A percentile compares a stretch with the other conserved stretches of the same genome.
Evolutionary conservation across 2,329 filamentous ascomycete genomes (phyloP).

Genomic region (Macrophomina pseudophaseolina): DNA sequence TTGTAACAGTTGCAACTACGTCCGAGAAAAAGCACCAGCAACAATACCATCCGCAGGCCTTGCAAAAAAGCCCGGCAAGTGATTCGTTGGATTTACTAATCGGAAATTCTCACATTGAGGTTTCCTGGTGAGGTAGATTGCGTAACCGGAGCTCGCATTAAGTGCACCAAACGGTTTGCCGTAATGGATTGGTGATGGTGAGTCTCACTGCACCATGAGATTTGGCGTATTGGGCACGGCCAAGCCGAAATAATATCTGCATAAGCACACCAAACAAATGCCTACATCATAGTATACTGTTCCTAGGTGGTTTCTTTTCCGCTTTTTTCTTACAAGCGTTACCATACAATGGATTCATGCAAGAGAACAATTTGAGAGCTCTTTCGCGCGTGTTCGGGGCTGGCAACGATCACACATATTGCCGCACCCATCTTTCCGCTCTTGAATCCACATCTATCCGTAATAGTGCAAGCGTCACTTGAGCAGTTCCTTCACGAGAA

Average conservation of each 20-base stretch:
- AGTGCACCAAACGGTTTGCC: conserved; percentile 49
- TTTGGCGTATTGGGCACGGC: conserved; percentile 53
- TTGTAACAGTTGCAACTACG: conserved; percentile 42
- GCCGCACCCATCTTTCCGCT: neutral
- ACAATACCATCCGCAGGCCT: conserved; percentile 48
- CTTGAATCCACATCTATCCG: neutral
- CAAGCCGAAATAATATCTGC: conserved; percentile 49
- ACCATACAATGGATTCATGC: neutral
- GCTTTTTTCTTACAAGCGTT: neutral
- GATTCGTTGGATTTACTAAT: conserved; percentile 52
- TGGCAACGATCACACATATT: neutral
- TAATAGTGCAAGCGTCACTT: neutral
- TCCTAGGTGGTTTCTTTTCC: neutral
- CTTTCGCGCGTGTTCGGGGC: neutral
- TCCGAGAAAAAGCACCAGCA: conserved; percentile 37
- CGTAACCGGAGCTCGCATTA: conserved; percentile 47
- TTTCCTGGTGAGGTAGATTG: conserved; percentile 55
- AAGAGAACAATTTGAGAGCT: neutral
- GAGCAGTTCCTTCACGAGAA: neutral
- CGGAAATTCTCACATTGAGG: conserved; percentile 56
- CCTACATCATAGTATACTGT: neutral
- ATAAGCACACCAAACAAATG: neutral
- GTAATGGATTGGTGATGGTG: conserved; percentile 46
- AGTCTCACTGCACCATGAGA: conserved; percentile 50
- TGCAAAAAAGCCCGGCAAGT: conserved; percentile 60